Percentiles rank a stretch among this genome's conserved stretches.
These are phyloP conservation scores for Cryphonectria naterciae DNA, from an alignment of 2,329 filamentous ascomycete species.

Conservation along the genomic window DNA sequence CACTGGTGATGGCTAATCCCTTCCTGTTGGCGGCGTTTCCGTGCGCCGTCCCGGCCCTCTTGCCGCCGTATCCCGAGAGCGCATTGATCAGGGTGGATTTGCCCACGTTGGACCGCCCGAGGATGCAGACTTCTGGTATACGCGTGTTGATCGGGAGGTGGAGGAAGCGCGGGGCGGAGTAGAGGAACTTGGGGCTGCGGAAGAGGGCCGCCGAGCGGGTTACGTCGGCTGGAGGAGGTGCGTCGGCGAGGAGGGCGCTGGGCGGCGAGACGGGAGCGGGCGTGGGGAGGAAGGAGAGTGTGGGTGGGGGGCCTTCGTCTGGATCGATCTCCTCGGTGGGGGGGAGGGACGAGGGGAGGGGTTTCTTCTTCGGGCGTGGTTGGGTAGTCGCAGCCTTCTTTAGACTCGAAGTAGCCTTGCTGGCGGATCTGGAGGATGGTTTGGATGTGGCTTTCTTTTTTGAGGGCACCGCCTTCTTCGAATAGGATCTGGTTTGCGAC, in stretches of 20 bases:
- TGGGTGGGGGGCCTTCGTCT: slow-evolving; percentile 24
- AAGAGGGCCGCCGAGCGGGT: slow-evolving; percentile 35
- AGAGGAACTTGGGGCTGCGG: slow-evolving; percentile 45
- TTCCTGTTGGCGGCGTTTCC: slow-evolving; percentile 45
- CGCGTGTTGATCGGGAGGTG: slow-evolving; percentile 55
- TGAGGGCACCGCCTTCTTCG: not conserved
- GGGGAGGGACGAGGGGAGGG: not conserved
- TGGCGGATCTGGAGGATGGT: not conserved
- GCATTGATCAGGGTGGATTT: slow-evolving; percentile 90
- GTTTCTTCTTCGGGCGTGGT: not conserved
- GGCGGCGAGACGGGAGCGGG: slow-evolving; percentile 33
- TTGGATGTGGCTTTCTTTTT: not conserved
- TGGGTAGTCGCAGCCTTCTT: not conserved
- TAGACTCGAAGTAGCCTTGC: not conserved
- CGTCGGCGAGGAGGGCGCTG: slow-evolving; percentile 29
- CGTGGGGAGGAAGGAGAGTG: slow-evolving; percentile 38
- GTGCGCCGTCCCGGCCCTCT: slow-evolving; percentile 36
- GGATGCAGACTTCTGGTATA: slow-evolving; percentile 70
- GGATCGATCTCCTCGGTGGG: not conserved
- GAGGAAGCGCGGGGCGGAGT: slow-evolving; percentile 53
- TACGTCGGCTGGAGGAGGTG: slow-evolving; percentile 31
- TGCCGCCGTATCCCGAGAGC: slow-evolving; percentile 57
- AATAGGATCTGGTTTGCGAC: slow-evolving; percentile 13
- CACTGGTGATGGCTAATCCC: slow-evolving; percentile 55
- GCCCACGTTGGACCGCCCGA: slow-evolving; percentile 87